Conservation (phyloP, 305 asterid species). For the Fraxinus paxiana region DNA sequence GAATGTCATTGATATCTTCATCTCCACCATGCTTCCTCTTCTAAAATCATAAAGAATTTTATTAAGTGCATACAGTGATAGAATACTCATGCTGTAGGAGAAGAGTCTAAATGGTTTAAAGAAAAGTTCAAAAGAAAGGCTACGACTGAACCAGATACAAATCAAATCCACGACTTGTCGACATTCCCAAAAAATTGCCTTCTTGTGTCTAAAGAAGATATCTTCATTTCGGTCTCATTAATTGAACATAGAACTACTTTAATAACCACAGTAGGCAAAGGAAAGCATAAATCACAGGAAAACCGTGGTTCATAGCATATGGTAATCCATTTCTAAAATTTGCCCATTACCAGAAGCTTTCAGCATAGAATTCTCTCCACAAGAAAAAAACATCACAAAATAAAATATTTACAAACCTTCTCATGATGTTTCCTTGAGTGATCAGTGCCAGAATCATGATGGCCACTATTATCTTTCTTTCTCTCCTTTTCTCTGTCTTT, state of each 20-base stretch:
- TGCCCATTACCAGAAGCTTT: background rate
- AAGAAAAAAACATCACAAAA: background rate
- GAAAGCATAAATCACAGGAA: background rate
- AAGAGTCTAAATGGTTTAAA: background rate
- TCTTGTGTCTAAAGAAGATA: background rate
- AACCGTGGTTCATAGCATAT: background rate
- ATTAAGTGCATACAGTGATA: conserved; percentile 4
- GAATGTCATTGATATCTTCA: conserved; percentile 22
- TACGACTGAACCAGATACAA: conserved; percentile 11
- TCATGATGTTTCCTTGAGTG: conserved; percentile 3
- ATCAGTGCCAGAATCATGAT: conserved; percentile 12
- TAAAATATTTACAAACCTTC: conserved; percentile 5
- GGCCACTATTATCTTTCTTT: background rate
- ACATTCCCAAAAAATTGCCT: background rate
- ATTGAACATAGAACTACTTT: background rate
- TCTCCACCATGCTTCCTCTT: conserved; percentile 33
- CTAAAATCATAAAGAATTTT: conserved; percentile 27
- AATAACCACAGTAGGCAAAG: background rate
- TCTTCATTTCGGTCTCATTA: background rate
- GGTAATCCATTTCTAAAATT: background rate
- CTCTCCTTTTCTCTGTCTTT: conserved; percentile 12
- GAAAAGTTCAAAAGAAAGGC: background rate
- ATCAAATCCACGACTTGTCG: background rate
- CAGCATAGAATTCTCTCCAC: background rate
- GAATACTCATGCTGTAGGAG: background rate